These are phyloP conservation scores for Bryopsis sp. DNA, from an alignment of 139 green algal genomes.

Conservation along the genomic window DNA sequence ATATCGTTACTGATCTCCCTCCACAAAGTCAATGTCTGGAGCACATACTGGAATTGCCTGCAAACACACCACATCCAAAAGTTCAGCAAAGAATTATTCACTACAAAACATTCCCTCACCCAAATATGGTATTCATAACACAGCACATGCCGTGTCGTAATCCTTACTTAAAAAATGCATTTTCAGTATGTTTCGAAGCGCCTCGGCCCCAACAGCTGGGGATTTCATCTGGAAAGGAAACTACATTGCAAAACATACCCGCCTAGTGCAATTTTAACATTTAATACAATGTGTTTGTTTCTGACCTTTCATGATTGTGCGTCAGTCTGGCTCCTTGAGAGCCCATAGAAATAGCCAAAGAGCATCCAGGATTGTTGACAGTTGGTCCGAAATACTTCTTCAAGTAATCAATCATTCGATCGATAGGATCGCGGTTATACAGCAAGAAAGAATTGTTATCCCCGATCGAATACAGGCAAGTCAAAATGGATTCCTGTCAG, in stretches of 20 bases:
- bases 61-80: background rate
- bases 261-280: too few species aligned
- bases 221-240: too few species aligned
- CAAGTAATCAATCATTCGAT: slow-evolving; percentile 58
- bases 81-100: too few species aligned
- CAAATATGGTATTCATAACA: too few species aligned
- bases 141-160: too few species aligned
- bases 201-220: too few species aligned
- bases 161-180: too few species aligned
- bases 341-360: slow-evolving; percentile 45
- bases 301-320: slow-evolving; percentile 26
- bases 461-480: slow-evolving; percentile 76
- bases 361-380: slow-evolving; percentile 19
- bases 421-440: slow-evolving; percentile 82
- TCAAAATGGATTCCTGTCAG: slow-evolving; percentile 65
- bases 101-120: too few species aligned
- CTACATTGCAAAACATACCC: too few species aligned
- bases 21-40: slow-evolving; percentile 87
- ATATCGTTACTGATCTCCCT: slow-evolving; percentile 76
- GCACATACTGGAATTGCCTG: slow-evolving; percentile 83
- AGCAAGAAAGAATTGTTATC: slow-evolving; percentile 92
- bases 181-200: too few species aligned
- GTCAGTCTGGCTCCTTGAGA: slow-evolving; percentile 22
- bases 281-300: background rate
- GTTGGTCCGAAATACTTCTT: slow-evolving; percentile 31